Base-by-base conservation (phyloP, 495 filamentous ascomycete genomes). In the Penicillium manginii region DNA sequence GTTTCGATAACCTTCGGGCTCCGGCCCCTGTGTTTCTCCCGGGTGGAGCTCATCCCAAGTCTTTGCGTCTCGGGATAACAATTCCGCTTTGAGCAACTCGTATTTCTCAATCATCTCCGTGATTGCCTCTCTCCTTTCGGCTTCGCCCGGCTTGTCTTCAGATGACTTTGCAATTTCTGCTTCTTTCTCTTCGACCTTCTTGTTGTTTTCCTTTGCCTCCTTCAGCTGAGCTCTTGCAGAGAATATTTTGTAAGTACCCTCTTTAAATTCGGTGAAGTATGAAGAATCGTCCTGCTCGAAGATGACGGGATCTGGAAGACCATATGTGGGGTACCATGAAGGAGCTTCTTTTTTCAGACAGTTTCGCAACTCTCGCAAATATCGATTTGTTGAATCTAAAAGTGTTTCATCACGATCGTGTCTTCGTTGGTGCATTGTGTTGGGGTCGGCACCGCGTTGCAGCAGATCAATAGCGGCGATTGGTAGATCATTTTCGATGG, bases 21-120 rank as follows among this genome's bases (percentile, higher is more conserved):
- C 26, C 6, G 26, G 53, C 32, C 74, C 70, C 1, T 86, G 35
- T 39, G 11, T 12, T 39, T 43, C 17, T 17, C 17, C 76, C 0
- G 90, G 88, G 68, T 86, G 73, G 18, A 89, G 70, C 53, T 93
- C 81, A 18, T 66, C 47, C 64, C 86, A 91, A 0, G 83, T 81
- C 68, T 91, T 91, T 14, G 83, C 90, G 0, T 80, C 84, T 39
- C 73, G 80, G 12, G 69, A 72, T 4, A 86, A 32, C 39, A 93
- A 68, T 1, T 69, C 61, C 1, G 68, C 55, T 60, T 88, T 83
- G 4, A 89, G 65, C 22, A 77, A 63, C 58, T 85, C 73, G 32
- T 86, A 82, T 3, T 84, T 75, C 0, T 55, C 53, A 37, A 84
- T 71, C 7, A 86, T 59, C 9, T 72, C 67, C 11, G 73, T 29